Base-by-base conservation (phyloP, 2,329 filamentous ascomycete species). In the Ophiostoma tasmaniense region DNA sequence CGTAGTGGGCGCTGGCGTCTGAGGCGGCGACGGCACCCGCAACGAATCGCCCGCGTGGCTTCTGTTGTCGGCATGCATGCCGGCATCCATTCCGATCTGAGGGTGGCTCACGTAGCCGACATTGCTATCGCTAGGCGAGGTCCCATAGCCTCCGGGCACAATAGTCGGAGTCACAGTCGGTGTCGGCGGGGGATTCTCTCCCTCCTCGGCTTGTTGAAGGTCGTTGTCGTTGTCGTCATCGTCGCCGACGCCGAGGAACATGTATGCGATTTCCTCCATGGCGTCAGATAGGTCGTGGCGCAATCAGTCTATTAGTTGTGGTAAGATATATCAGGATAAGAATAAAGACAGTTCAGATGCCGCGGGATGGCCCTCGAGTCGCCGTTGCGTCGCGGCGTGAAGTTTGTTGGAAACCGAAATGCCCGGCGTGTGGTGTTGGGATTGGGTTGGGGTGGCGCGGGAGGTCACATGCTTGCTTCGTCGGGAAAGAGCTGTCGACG, bases 131-230 rank as follows among this genome's bases (percentile, higher is more conserved):
- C 64, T 64, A 8, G 11, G 35, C 13, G 64, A 42, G 17, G 20
- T 45, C 8, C n/a, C 33, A 11, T 39, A 65, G 30, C 61, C 64
- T 13, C 75, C 74, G 50, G 78, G 73, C 45, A 78, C 73, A 64
- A 80, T 77, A 66, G 76, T 73, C 45, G 79, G 37, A 22, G 61
- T 11, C 3, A 28, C 20, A 1, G 33, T 30, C 7, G 62, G 30
- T 14, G 20, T 33, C 14, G 66, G 7, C 11, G 61, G 20, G 25
- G 33, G 45, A n/a, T n/a, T n/a, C 33, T 61, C 68, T 20, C 55
- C 68, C 33, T 64, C 64, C 30, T 70, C 45, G 39, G 69, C 30
- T 17, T 35, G 70, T 17, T 50, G 2, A 22, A 45, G 13, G n/a
- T 33, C 37, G 22, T 72, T 62, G 52, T 67, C 70, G 59, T 42